Evolutionary conservation across 2,329 filamentous ascomycete genomes (phyloP).

Genomic region (Aureobasidium sp.): DNA sequence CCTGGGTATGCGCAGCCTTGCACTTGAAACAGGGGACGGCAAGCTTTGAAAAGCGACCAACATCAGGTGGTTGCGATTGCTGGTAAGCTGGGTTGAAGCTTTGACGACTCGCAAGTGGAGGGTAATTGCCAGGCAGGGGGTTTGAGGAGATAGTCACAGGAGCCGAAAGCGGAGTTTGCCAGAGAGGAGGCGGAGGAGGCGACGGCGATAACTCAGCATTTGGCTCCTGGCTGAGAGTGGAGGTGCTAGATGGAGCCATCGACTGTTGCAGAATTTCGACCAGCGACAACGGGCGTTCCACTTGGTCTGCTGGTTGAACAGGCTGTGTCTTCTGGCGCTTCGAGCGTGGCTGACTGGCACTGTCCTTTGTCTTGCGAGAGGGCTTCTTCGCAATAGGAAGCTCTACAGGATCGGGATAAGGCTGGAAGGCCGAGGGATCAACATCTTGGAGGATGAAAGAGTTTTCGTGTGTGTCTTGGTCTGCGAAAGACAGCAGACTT

Average conservation of each 20-base stretch:
- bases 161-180: neutral
- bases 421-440: slow-evolving; percentile 7
- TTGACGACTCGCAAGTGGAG: neutral
- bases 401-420: neutral
- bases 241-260: neutral
- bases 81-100: neutral
- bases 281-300: slow-evolving; percentile 22
- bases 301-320: slow-evolving; percentile 1
- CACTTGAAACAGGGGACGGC: slow-evolving; percentile 15
- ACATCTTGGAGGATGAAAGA: neutral
- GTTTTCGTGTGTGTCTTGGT: neutral
- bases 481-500: neutral
- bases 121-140: neutral
- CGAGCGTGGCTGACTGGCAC: neutral
- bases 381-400: neutral
- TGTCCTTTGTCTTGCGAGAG: slow-evolving; percentile 2
- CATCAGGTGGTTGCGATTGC: slow-evolving; percentile 1
- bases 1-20: slow-evolving; percentile 11
- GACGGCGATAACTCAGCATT: neutral
- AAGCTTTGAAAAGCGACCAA: slow-evolving; percentile 14
- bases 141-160: neutral
- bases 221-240: neutral
- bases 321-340: slow-evolving; percentile 11
- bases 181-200: neutral
- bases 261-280: slow-evolving; percentile 24